Base-by-base conservation (phyloP, 2,329 filamentous ascomycete species). In the Colletotrichum tropicicola region DNA sequence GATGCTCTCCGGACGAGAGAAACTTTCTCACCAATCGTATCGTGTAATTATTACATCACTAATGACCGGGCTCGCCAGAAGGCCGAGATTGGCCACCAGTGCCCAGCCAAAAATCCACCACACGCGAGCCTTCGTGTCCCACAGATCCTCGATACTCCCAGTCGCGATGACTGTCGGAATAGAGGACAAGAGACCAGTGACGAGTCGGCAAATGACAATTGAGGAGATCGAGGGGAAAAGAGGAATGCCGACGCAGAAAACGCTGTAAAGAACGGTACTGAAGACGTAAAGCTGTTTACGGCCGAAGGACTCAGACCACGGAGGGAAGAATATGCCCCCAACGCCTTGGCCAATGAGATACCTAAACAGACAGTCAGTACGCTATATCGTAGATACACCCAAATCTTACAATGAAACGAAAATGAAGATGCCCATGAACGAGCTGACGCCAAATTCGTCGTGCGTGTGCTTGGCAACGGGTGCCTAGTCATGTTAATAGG, bases 21-120 rank as follows among this genome's bases (percentile, higher is more conserved):
- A n/a, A n/a, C 12, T 8, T 13, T 13, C 30, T 25, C 21, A 63
- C 59, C 59, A 63, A 9, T 45, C 25, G 3, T n/a, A n/a, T n/a
- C n/a, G 23, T 19, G 4, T 15, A 8, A 52, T 45, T 2, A 63
- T 59, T 2, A 59, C 8, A 2, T 51, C 54, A 21, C 59, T 12
- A 1, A 63, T 30, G 2, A 47, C 55, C 1, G 54, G 54, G 1
- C 59, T 55, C 5, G 47, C 17, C n/a, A 63, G 10, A 19, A 63
- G 32, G 6, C 35, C 59, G 1, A 63, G n/a, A 15, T 63, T 63
- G 37, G 54, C 59, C 8, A 47, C 13, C 23, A 53, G 4, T 0
- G 59, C 37, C 59, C 59, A 63, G 12, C 19, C 41, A 23, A 59
- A 63, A 0, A 63, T 12, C 54, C 59, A 59, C 59, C 59, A 63